Base-by-base conservation (phyloP, 2,329 filamentous ascomycete genomes). In the Penicillium occitanis region DNA sequence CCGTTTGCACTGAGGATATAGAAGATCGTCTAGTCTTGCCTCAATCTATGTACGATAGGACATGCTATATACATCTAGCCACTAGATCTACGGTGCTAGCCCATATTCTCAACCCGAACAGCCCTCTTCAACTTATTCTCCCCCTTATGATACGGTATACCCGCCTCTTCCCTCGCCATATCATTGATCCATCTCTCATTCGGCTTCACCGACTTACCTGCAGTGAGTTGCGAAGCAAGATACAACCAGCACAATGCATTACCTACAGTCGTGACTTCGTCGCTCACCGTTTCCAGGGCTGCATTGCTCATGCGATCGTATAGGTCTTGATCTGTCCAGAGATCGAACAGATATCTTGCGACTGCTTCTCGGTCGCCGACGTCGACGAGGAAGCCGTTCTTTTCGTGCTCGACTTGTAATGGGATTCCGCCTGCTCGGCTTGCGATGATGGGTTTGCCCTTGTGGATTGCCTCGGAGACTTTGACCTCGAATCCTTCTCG, bases 401-500 rank as follows among this genome's bases (percentile, higher is more conserved):
- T 86, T 42, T 83, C 83, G 71, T 93, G 81, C 75, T 90, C 84
- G 65, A 95, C 85, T 75, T 95, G 91, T 4, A 94, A 82, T 0
- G 91, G 91, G 63, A 95, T 93, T 11, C 91, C 91, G n/a, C 91
- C 91, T 1, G 89, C 88, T 22, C 83, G 82, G 1, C 90, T 91
- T 2, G 89, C 90, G 68, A 95, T 92, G 71, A 93, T 85, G 0
- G 91, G 91, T 2, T 90, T 87, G 14, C 91, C 91, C 53, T 92
- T 91, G 73, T 93, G 91, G 25, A 94, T 82, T 0, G 90, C 91
- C 77, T 95, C 92, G 0, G 90, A 92, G 5, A 95, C 91, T 78
- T 95, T 95, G 71, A 95, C 89, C 77, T 95, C 91, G 71, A 95
- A 95, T 0, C 91, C 91, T 1, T 95, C 91, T 42, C 90, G 86